Evolutionary conservation across 768 basidiomycete species (phyloP), one percentile per base, ranked within the genome.

Genomic region (Russula earlei): DNA sequence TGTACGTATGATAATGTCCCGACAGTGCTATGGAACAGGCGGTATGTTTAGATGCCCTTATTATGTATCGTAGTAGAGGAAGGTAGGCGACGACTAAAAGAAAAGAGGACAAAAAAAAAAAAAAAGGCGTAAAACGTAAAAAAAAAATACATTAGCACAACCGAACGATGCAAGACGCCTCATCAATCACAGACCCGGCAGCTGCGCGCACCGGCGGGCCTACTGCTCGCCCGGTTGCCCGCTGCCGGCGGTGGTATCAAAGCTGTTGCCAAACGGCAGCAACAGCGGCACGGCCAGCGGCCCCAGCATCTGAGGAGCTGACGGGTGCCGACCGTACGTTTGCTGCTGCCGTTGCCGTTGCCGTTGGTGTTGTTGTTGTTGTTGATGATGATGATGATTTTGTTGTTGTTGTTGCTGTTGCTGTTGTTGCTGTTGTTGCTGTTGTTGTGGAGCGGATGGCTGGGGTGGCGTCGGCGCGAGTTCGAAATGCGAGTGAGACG

Each of bases 401-500:
- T n/a, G n/a, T n/a, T n/a, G n/a, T n/a, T n/a, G n/a, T n/a, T n/a
- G n/a, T n/a, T n/a, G n/a, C n/a, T n/a, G n/a, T n/a, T n/a, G n/a
- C n/a, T n/a, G n/a, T n/a, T n/a, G n/a, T n/a, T n/a, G n/a, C n/a
- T n/a, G n/a, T n/a, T n/a, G n/a, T n/a, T n/a, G n/a, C n/a, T n/a
- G n/a, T n/a, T n/a, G n/a, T n/a, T n/a, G n/a, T n/a, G n/a, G n/a
- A 19, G 49, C 46, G 8, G 52, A 24, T 5, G 46, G 47, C 12
- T 27, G 34, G 2, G 57, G 52, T 0, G 52, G 52, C 7, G 56
- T 53, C 34, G 57, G 47, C 36, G 52, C 52, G 15, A 58, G 57
- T 33, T 49, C 57, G 14, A 58, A 58, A 45, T 58, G 57, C 17
- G 52, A 37, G n/a, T 58, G 57, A 43, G 57, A 53, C 14, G 57